phyloP scores from a whole-genome alignment of 495 filamentous ascomycete genomes.

The Cryomyces antarcticus region DNA sequence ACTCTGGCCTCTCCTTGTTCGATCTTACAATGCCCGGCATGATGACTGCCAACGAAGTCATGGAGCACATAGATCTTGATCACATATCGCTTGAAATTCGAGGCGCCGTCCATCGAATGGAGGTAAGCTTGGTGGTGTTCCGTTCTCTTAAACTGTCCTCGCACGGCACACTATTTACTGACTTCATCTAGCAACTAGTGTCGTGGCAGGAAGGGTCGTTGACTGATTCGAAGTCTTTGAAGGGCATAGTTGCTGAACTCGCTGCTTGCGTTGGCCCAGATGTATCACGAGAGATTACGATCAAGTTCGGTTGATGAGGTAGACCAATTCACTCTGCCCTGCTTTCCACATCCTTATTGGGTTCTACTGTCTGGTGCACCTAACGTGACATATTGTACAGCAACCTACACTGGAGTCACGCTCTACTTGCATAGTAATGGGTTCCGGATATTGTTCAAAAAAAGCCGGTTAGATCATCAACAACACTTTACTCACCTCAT shows the following conservation, averaged over 20 bases:
- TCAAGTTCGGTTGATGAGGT: conserved; percentile 8
- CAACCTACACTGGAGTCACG: too few relatives aligned
- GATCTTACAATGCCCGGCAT: conserved; percentile 57
- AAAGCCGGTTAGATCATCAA: too few relatives aligned
- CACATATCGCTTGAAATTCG: conserved; percentile 26
- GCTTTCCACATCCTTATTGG: too few relatives aligned
- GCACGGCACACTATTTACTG: conserved; percentile 11
- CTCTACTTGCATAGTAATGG: too few relatives aligned
- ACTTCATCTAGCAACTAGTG: conserved; percentile 29
- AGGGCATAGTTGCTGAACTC: conserved; percentile 52
- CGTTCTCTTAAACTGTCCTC: too few relatives aligned
- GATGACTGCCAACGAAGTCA: conserved; percentile 41
- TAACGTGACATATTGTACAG: too few relatives aligned
- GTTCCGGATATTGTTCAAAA: too few relatives aligned
- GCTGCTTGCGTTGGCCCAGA: conserved; percentile 57
- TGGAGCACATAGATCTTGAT: conserved; percentile 37
- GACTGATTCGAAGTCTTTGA: conserved; percentile 30
- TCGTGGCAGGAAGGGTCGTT: conserved; percentile 44
- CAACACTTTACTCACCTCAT: too few relatives aligned
- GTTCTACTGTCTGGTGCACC: too few relatives aligned
- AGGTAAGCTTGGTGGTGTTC: too few relatives aligned
- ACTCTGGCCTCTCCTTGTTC: conserved; percentile 36
- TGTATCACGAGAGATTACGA: conserved; percentile 31
- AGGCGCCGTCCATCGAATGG: conserved; percentile 3
- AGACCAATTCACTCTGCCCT: too few relatives aligned